Conservation (phyloP, 495 filamentous ascomycete genomes). For the Hapsidospora chrysogenum region DNA sequence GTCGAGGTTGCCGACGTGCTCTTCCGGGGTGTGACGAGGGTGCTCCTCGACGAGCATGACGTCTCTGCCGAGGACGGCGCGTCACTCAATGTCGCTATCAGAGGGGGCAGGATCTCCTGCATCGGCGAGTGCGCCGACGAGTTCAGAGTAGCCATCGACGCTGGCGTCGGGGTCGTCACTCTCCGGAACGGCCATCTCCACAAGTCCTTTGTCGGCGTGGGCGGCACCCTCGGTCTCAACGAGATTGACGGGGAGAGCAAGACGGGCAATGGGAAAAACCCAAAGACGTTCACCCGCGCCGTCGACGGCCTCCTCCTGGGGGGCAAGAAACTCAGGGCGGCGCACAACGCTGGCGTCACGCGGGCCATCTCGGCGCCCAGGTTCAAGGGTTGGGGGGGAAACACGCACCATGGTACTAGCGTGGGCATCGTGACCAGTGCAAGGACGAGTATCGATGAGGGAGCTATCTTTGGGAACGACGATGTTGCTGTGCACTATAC, state of each 20-base stretch:
- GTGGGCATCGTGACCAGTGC: constrained; percentile 28
- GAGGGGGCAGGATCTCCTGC: constrained; percentile 32
- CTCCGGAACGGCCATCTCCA: constrained; percentile 39
- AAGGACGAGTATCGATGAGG: constrained; percentile 12
- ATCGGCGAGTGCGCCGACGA: constrained; percentile 23
- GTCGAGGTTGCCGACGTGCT: constrained; percentile 18
- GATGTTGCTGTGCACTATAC: constrained; percentile 30
- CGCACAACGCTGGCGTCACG: constrained; percentile 26
- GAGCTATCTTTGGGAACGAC: constrained; percentile 20
- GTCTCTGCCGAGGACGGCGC: neutral
- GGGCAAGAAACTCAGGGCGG: constrained; percentile 23
- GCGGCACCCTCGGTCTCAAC: constrained; percentile 32
- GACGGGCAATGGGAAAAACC: constrained; percentile 28
- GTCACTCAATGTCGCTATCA: constrained; percentile 21
- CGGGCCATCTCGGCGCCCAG: constrained; percentile 27
- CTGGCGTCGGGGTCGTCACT: constrained; percentile 16
- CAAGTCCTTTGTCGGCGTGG: constrained; percentile 36
- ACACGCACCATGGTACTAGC: constrained; percentile 25
- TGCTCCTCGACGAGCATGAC: constrained; percentile 14
- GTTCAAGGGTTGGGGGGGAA: constrained; percentile 9
- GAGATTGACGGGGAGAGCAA: constrained; percentile 35
- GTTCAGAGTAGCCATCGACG: constrained; percentile 11
- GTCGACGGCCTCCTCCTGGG: constrained; percentile 26
- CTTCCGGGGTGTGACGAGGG: constrained; percentile 28
- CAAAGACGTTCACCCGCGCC: constrained; percentile 22